phyloP scores from a whole-genome alignment of 208 protist species.

The Trichomonas gallinae region DNA sequence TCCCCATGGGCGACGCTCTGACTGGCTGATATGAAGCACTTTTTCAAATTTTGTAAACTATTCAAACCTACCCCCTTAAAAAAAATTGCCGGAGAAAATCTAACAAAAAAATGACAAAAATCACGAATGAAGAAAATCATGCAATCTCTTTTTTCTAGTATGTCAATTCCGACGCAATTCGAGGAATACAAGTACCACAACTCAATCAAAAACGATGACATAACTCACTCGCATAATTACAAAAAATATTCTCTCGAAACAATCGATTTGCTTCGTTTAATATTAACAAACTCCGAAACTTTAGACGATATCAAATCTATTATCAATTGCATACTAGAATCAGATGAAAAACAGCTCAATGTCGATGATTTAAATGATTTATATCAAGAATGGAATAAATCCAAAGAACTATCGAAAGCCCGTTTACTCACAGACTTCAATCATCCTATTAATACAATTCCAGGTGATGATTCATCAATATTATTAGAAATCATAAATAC shows the following conservation, averaged over 20 bases:
- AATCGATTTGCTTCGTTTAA: neutral
- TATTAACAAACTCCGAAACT: neutral
- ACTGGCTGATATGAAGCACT: too few species aligned
- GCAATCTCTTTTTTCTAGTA: too few species aligned
- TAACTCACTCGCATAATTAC: too few species aligned
- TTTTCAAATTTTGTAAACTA: too few species aligned
- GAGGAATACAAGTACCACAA: too few species aligned
- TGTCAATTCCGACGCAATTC: too few species aligned
- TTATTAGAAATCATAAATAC: neutral
- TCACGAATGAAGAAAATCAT: too few species aligned
- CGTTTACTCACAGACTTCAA: neutral
- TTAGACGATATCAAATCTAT: neutral
- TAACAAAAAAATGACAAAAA: too few species aligned
- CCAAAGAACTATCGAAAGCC: neutral
- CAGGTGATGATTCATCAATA: neutral
- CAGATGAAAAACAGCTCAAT: neutral
- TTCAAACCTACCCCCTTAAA: too few species aligned
- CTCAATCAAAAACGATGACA: too few species aligned
- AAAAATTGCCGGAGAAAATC: too few species aligned
- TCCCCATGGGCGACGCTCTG: too few species aligned
- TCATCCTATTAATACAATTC: neutral
- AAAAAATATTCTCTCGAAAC: neutral
- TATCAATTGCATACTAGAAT: neutral
- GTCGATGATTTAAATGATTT: neutral
- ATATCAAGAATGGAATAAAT: neutral